Conservation (phyloP, 257 asterid genomes). For the Lavandula angustifolia region DNA sequence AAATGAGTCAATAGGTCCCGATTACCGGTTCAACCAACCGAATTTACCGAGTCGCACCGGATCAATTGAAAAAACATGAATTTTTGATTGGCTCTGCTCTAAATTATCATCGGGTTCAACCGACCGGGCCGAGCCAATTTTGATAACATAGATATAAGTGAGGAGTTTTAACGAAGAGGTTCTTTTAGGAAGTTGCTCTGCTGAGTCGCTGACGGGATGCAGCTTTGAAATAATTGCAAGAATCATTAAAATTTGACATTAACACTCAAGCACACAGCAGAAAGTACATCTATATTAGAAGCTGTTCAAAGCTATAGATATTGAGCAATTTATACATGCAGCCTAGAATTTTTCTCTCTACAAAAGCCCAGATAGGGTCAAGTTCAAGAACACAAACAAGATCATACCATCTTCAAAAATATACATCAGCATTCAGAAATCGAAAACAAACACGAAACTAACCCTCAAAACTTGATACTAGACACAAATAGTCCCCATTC, state of each 20-base stretch:
- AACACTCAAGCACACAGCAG: not conserved
- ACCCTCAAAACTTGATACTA: constrained; percentile 6
- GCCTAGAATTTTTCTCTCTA: constrained; percentile 31
- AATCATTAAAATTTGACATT: not conserved
- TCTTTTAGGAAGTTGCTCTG: too few species aligned
- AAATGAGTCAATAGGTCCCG: too few species aligned
- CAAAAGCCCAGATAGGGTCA: constrained; percentile 33
- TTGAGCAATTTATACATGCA: constrained; percentile 32
- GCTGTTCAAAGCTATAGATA: constrained; percentile 7
- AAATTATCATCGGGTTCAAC: too few species aligned
- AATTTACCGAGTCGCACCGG: too few species aligned
- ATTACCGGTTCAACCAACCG: too few species aligned
- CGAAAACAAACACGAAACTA: constrained; percentile 18
- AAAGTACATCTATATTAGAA: constrained; percentile 6
- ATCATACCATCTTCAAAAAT: constrained; percentile 12
- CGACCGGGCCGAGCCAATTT: too few species aligned
- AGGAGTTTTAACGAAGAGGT: too few species aligned
- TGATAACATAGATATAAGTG: too few species aligned
- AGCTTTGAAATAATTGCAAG: not conserved
- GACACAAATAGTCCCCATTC: not conserved
- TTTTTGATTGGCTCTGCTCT: too few species aligned
- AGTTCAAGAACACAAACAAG: constrained; percentile 28
- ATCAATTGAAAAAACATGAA: too few species aligned
- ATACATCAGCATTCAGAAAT: constrained; percentile 18
- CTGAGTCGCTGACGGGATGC: not conserved